Base-by-base conservation (phyloP, 1,139 yeast genomes). In the Lodderomyces orthopsilosis region DNA sequence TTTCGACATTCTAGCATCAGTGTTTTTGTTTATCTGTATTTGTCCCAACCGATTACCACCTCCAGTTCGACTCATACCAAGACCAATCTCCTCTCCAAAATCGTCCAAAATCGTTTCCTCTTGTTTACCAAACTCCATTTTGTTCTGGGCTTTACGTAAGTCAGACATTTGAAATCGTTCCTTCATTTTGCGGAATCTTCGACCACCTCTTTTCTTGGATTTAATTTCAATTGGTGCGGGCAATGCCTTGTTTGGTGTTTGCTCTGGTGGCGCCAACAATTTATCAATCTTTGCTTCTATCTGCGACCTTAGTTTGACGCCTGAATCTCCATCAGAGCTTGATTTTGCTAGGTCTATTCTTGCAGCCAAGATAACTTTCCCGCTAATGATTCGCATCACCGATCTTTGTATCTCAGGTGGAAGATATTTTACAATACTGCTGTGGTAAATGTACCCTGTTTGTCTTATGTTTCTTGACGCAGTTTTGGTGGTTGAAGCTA, bases 121-220 rank as follows among this genome's bases (percentile, higher is more conserved):
- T 48, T 73, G 71, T 52, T 82, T 75, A 6, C 95, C 96, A 65
- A 91, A 91, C 40, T 77, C 85, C 79, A 91, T 76, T 53, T 87
- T 79, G 58, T 91, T 90, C 54, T 89, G 95, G 2, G 95, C 86
- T 53, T 82, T 83, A 32, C 91, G 83, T 36, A 87, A 61, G 42
- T 90, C 95, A 0, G 96, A 85, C 74, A 85, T 76, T 56, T 83
- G 83, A 63, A 85, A 83, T 55, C 86, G 80, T 57, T 90, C 89
- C 59, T 86, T 88, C 69, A 81, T 77, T 62, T 89, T 89, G 41
- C 96, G 71, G 51, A 85, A 75, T 47, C 91, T 69, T 51, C 81
- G 70, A 1, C 99, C 99, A 2, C 95, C 98, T 54, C 99, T 74
- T 53, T 84, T 85, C 63, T 87, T 87, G 4, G 93, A 82, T 39